Evolutionary conservation across 768 basidiomycete species (phyloP).

Genomic region (Astraeus odoratus): DNA sequence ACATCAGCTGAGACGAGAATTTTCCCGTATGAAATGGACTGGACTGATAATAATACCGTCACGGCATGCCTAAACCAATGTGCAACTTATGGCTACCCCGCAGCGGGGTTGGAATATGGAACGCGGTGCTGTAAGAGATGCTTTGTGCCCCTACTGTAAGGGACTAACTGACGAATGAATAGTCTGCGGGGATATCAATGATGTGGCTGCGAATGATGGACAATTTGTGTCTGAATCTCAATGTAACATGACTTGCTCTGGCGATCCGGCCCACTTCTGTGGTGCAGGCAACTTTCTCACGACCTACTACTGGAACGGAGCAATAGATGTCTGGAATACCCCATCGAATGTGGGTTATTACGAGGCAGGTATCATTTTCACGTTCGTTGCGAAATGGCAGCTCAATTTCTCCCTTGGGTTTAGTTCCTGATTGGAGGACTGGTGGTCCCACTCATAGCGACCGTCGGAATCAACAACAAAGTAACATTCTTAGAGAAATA

Average conservation of each 20-base stretch:
- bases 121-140: conserved; percentile 67
- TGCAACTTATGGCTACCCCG: conserved; percentile 63
- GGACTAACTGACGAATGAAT: background rate
- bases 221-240: conserved; percentile 28
- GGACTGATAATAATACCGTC: conserved; percentile 56
- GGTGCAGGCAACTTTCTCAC: conserved; percentile 50
- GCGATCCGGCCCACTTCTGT: conserved; percentile 64
- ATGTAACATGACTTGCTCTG: conserved; percentile 52
- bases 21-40: conserved; percentile 56
- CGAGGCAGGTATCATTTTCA: conserved; percentile 44
- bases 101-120: conserved; percentile 62
- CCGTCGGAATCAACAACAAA: conserved; percentile 76
- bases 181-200: conserved; percentile 67
- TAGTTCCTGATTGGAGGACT: conserved; percentile 50
- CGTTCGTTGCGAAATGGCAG: background rate
- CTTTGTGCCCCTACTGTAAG: background rate
- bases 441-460: conserved; percentile 66
- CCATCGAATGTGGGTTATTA: conserved; percentile 63
- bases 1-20: conserved; percentile 32
- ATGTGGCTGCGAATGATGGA: conserved; percentile 37
- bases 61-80: conserved; percentile 63
- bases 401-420: conserved; percentile 1
- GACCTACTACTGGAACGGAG: conserved; percentile 48
- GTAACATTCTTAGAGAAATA: conserved; percentile 73
- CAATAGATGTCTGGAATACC: conserved; percentile 55